These are phyloP conservation scores for Leptomonas seymouri DNA, from an alignment of 208 protist species.

Conservation along the genomic window DNA sequence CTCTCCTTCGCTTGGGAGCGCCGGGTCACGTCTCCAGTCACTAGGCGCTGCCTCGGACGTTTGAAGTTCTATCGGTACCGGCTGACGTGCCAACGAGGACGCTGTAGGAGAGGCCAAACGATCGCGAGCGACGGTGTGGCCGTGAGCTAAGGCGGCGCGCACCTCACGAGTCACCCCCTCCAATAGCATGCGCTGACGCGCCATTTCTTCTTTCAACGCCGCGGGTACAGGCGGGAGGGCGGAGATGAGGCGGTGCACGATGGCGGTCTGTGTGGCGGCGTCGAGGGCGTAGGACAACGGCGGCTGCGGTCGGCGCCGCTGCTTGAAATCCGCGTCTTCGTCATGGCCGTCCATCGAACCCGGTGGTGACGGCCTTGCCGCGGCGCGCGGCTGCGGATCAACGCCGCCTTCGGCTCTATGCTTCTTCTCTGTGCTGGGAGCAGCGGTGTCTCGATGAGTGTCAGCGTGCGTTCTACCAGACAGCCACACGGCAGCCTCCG, in stretches of 20 bases:
- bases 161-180: slow-evolving; percentile 46
- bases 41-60: background rate
- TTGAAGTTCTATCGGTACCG: slow-evolving; percentile 14
- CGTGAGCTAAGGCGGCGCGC: slow-evolving; percentile 2
- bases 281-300: slow-evolving; percentile 4
- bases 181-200: slow-evolving; percentile 54
- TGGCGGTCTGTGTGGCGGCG: slow-evolving; percentile 24
- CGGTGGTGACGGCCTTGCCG: no score
- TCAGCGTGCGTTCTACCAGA: background rate
- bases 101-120: slow-evolving; percentile 4
- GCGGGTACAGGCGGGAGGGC: slow-evolving; percentile 37
- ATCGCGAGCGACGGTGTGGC: slow-evolving; percentile 3
- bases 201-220: slow-evolving; percentile 54
- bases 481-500: slow-evolving; percentile 10
- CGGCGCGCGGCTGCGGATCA: background rate
- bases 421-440: background rate
- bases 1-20: no score
- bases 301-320: background rate
- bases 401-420: no score
- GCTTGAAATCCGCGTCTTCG: background rate
- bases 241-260: slow-evolving; percentile 30
- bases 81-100: slow-evolving; percentile 15
- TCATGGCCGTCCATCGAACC: background rate
- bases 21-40: background rate
- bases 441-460: background rate